Evolutionary conservation across 257 asterid genomes (phyloP).

Genomic region (Plantago major): DNA sequence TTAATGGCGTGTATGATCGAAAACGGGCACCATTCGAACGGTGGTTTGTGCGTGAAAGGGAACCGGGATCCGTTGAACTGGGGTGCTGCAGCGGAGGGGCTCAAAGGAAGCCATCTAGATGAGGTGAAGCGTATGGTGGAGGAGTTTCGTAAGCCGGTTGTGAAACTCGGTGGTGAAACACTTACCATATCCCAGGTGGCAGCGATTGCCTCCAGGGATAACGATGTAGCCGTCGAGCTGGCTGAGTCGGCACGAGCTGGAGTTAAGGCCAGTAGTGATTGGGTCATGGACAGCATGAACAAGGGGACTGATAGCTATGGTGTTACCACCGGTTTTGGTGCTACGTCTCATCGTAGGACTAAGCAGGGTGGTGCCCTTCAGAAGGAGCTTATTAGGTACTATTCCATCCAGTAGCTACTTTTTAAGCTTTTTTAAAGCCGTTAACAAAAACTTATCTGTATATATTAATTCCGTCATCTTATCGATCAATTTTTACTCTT

Average conservation of each 20-base stretch:
- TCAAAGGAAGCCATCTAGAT: constrained; percentile 79
- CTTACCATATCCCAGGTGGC: constrained; percentile 83
- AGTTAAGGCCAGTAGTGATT: constrained; percentile 91
- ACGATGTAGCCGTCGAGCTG: constrained; percentile 66
- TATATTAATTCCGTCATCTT: too few relatives aligned
- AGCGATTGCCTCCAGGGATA: constrained; percentile 58
- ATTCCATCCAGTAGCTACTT: not conserved
- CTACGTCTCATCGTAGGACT: constrained; percentile 83
- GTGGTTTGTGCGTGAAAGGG: constrained; percentile 37
- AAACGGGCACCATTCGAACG: constrained; percentile 30
- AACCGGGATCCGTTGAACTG: constrained; percentile 71
- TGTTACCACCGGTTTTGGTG: constrained; percentile 85
- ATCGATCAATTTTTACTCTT: too few relatives aligned
- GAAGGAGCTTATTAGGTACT: constrained; percentile 82
- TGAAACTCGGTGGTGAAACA: constrained; percentile 72
- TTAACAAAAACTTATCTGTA: too few relatives aligned
- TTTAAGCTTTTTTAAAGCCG: too few relatives aligned
- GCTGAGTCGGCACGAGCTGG: constrained; percentile 72
- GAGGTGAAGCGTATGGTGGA: constrained; percentile 86
- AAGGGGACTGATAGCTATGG: constrained; percentile 93
- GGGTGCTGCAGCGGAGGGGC: constrained; percentile 73
- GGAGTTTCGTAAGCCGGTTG: constrained; percentile 72
- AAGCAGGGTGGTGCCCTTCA: constrained; percentile 90
- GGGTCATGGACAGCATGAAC: constrained; percentile 88
- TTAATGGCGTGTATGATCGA: constrained; percentile 26